These are phyloP conservation scores for Thyridium curvatum DNA, from an alignment of 2,329 filamentous ascomycete species.

Conservation along the genomic window DNA sequence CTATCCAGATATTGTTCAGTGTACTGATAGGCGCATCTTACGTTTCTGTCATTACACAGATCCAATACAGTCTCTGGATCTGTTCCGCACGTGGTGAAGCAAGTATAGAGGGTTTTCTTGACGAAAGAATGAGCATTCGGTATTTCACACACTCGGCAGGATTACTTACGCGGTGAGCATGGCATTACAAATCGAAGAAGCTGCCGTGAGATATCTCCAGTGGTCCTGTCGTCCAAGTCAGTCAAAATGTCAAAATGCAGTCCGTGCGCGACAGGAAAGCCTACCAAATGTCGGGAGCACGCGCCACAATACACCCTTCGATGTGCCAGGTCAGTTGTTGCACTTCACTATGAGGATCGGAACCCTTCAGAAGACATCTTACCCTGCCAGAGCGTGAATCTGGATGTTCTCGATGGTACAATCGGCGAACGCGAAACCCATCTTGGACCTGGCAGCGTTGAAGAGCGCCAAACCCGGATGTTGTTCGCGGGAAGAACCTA, in stretches of 20 bases:
- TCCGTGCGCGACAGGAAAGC: conserved; percentile 9
- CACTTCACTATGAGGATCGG: background rate
- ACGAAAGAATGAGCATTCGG: background rate
- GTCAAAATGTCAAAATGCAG: background rate
- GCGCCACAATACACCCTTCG: conserved; percentile 49
- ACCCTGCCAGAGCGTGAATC: conserved; percentile 50
- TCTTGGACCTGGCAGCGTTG: conserved; percentile 54
- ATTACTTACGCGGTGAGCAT: conserved; percentile 45
- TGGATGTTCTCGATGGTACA: conserved; percentile 54
- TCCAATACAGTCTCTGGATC: conserved; percentile 50
- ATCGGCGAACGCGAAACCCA: conserved; percentile 50
- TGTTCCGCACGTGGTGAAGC: conserved; percentile 40
- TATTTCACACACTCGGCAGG: no score
- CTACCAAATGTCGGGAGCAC: conserved; percentile 43
- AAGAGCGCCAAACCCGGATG: conserved; percentile 54
- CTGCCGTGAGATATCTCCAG: conserved; percentile 50
- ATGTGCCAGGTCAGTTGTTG: no score
- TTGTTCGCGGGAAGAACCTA: conserved; percentile 38
- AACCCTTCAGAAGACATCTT: conserved; percentile 10
- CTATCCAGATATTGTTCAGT: background rate
- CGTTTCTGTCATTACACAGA: conserved; percentile 50
- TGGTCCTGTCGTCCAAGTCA: conserved; percentile 39
- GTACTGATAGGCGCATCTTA: conserved; percentile 16
- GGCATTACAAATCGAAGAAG: conserved; percentile 51
- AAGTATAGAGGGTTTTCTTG: conserved; percentile 36